Evolutionary conservation across 345 rosid genomes (phyloP).

Genomic region (Psidium friedrichsthalianum): DNA sequence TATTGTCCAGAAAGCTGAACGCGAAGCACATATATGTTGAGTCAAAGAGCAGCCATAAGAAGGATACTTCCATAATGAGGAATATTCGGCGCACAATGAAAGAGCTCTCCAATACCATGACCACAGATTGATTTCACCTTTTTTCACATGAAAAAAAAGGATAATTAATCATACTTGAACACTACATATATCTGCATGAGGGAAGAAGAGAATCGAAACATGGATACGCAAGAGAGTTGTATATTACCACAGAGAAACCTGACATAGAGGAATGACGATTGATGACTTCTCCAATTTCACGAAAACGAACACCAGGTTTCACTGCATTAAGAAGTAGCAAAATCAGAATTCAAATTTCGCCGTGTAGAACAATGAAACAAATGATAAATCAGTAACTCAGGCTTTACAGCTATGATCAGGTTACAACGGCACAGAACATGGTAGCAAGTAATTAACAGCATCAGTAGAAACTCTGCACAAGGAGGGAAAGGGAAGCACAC

Average conservation of each 20-base stretch:
- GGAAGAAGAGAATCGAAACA: neutral
- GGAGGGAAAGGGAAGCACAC: slow-evolving; percentile 18
- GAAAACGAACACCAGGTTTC: slow-evolving; percentile 91
- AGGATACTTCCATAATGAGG: slow-evolving; percentile 94
- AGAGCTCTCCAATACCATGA: slow-evolving; percentile 96
- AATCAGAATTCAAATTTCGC: neutral
- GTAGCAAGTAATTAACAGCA: neutral
- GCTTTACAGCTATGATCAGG: neutral
- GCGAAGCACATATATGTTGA: neutral
- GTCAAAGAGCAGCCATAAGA: neutral
- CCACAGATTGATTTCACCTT: slow-evolving; percentile 94
- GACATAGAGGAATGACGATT: slow-evolving; percentile 90
- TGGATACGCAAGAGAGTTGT: neutral
- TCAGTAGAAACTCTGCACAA: neutral
- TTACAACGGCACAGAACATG: neutral
- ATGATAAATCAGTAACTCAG: neutral
- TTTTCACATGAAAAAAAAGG: slow-evolving; percentile 3
- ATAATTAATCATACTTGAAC: neutral
- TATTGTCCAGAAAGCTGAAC: neutral
- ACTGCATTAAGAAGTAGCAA: slow-evolving; percentile 25
- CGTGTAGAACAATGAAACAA: neutral
- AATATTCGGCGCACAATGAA: slow-evolving; percentile 96
- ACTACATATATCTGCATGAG: neutral
- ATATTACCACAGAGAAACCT: slow-evolving; percentile 88
- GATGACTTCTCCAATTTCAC: slow-evolving; percentile 86